A percentile compares a stretch with the other conserved stretches of the same genome.
Evolutionary conservation across 2,329 filamentous ascomycete genomes (phyloP).

Genomic region (Aspergillus sp.): DNA sequence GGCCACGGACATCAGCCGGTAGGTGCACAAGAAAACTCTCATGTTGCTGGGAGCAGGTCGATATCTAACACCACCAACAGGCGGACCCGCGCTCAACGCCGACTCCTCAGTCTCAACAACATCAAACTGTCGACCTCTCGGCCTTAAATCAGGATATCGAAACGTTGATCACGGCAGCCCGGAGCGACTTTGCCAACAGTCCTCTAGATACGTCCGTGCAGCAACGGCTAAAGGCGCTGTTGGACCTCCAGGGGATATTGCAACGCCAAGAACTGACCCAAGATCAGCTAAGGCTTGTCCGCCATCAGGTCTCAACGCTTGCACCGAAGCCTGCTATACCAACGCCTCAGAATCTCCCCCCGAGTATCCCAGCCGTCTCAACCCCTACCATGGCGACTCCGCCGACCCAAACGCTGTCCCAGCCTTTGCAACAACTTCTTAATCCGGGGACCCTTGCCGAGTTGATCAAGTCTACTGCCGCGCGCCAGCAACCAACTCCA

Average conservation of each 20-base stretch:
- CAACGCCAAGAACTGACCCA: slow-evolving; percentile 74
- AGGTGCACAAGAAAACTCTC: slow-evolving; percentile 5
- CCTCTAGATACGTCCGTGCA: slow-evolving; percentile 74
- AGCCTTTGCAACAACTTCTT: slow-evolving; percentile 38
- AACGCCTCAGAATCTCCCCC: slow-evolving; percentile 13
- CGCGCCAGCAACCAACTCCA: slow-evolving; percentile 39
- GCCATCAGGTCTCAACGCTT: slow-evolving; percentile 79
- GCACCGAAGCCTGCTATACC: slow-evolving; percentile 43
- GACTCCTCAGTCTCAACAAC: slow-evolving; percentile 34
- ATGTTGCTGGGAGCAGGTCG: neutral
- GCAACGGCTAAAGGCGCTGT: slow-evolving; percentile 76
- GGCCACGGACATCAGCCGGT: slow-evolving; percentile 26
- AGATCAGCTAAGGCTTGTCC: slow-evolving; percentile 80
- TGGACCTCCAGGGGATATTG: slow-evolving; percentile 80
- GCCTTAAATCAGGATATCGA: slow-evolving; percentile 81
- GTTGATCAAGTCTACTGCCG: slow-evolving; percentile 45
- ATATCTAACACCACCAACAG: slow-evolving; percentile 13
- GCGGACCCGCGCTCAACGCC: slow-evolving; percentile 22
- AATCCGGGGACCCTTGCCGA: slow-evolving; percentile 46
- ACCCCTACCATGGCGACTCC: slow-evolving; percentile 47
- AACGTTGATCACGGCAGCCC: slow-evolving; percentile 70
- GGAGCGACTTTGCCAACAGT: slow-evolving; percentile 71
- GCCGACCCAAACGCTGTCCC: slow-evolving; percentile 33
- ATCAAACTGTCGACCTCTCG: slow-evolving; percentile 57
- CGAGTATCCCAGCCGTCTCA: slow-evolving; percentile 20